Evolutionary conservation across 306 rosid genomes (phyloP), one percentile per base, ranked within the genome.

Genomic region (Senna tora): DNA sequence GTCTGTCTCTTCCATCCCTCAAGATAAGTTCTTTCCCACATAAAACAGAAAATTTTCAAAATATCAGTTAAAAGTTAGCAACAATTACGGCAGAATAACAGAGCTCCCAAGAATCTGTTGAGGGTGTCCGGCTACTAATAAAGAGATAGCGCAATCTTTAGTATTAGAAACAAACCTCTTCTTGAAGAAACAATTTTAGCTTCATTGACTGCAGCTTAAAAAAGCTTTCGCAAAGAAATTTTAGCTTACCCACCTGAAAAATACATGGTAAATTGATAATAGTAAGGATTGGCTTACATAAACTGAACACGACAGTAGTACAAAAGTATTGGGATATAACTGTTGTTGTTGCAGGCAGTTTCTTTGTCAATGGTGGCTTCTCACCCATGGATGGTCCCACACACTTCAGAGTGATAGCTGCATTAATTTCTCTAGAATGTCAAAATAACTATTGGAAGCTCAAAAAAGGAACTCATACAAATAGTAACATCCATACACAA

Each of bases 361-460:
- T 91, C 91, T 91, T 94, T 45, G 83, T 83, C 84, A 91, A 38
- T 1, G 87, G 84, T 39, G 81, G 75, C 88, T 87, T 94, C 91
- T 94, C 99, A 67, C 97, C 95, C 63, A 94, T 82, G 58, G 99
- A 89, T 72, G 97, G 93, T 83, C 96, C 99, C 56, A 94, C 95
- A 22, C 96, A 89, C 71, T 87, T 91, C 63, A 94, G 76, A 76
- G 85, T 86, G 82, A 94, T 81, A 62, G 96, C 98, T 91, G 92
- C 85, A 86, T n/a, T 67, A 82, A 67, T 75, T 46, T 73, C 43
- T 34, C 70, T 60, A 47, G 17, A 53, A 47, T 66, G 76, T 77
- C 46, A 79, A 71, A 46, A 73, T 22, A 53, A 43, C 47, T 45
- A 56, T 55, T 65, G 17, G 15, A 46, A 49, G 45, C 67, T 64